These are phyloP conservation scores for Rosa chinensis DNA, from an alignment of 306 rosid genomes.

Conservation along the genomic window DNA sequence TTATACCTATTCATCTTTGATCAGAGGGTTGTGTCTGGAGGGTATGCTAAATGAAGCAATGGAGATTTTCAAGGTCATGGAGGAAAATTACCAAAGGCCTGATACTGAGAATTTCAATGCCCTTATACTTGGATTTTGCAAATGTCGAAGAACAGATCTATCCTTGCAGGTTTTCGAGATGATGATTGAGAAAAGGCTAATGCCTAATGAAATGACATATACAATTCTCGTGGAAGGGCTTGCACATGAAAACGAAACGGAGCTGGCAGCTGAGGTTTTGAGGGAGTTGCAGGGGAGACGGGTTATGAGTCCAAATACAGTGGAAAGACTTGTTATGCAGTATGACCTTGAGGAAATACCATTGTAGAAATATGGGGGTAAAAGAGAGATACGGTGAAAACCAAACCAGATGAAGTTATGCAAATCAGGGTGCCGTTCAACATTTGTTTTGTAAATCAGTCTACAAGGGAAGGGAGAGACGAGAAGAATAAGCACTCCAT, in stretches of 20 bases:
- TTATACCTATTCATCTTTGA: slow-evolving; percentile 74
- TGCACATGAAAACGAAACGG: slow-evolving; percentile 63
- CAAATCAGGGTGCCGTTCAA: neutral
- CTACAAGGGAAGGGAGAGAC: neutral
- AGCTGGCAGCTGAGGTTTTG: slow-evolving; percentile 57
- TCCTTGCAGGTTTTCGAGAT: slow-evolving; percentile 59
- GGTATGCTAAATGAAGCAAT: slow-evolving; percentile 85
- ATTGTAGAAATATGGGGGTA: slow-evolving; percentile 17
- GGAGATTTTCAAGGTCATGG: slow-evolving; percentile 72
- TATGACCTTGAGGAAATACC: slow-evolving; percentile 54
- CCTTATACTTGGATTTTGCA: slow-evolving; percentile 74
- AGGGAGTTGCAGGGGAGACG: slow-evolving; percentile 53
- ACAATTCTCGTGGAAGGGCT: slow-evolving; percentile 80
- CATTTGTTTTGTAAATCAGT: neutral
- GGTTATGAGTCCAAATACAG: slow-evolving; percentile 61
- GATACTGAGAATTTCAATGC: slow-evolving; percentile 74
- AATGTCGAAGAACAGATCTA: slow-evolving; percentile 58
- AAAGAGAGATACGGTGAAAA: neutral
- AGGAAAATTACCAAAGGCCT: slow-evolving; percentile 58
- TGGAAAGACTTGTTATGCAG: slow-evolving; percentile 75
- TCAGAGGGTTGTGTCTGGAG: slow-evolving; percentile 85
- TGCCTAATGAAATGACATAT: slow-evolving; percentile 79
- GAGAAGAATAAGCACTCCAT: neutral
- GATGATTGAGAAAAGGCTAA: slow-evolving; percentile 65
- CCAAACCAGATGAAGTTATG: neutral